Evolutionary conservation across 116 monocot species (phyloP), one percentile per base, ranked within the genome.

Genomic region (Iris pallida): DNA sequence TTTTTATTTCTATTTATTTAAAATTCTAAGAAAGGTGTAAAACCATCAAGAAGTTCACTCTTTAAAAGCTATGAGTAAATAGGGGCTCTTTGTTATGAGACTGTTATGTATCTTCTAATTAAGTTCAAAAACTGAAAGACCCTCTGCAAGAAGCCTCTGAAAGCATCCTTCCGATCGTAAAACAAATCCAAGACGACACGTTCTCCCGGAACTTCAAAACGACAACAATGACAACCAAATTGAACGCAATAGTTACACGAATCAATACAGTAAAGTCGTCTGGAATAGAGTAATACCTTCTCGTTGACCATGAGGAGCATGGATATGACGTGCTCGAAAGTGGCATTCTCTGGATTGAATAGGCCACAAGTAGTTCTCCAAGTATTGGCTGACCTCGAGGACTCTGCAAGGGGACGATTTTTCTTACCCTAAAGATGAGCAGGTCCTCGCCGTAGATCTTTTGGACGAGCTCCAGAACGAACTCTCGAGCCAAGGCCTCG

Each of bases 281-380:
- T 20, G n/a, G n/a, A n/a, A n/a, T n/a, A n/a, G n/a, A n/a, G n/a
- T n/a, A 45, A 52, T 66, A 98, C 98, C 88, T 99, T 99, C 73
- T 99, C 99, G 57, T 93, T 99, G 19, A 93, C 82, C 99, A 93
- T 93, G 63, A 99, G 82, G 42, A 99, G 81, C 84, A 99, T 93
- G 15, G 99, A 99, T 90, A 93, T 93, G 55, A 99, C 75, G 53
- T 99, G 99, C 86, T 99, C 99, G 10, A 90, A 99, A 0, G 83
- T 88, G 4, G 99, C 85, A 0, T 52, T 75, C 59, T 79, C 84
- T 4, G 86, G 75, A 70, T 93, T 73, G 42, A 99, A 93, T 86
- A 0, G 93, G 99, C 93, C 90, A 93, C 7, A 99, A 77, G 63
- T 90, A 93, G 70, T 93, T 93, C 88, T 93, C 99, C 82, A 93